Base-by-base conservation (phyloP, 2,329 filamentous ascomycete species). In the Talaromyces sp. region DNA sequence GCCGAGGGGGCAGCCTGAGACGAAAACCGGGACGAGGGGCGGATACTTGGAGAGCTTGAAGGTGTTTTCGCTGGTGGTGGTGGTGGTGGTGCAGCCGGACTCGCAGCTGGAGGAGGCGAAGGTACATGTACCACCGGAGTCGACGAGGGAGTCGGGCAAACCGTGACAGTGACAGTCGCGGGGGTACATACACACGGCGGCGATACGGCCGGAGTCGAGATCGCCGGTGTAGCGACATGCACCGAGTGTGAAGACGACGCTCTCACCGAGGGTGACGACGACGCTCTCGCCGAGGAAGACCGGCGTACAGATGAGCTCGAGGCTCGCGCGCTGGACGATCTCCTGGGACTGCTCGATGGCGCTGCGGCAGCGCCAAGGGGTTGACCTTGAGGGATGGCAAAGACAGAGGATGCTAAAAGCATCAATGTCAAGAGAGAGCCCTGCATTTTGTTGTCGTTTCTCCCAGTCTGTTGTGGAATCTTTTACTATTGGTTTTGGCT, bases 381-480 rank as follows among this genome's bases (percentile, higher is more conserved):
- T 7, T 44, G 6, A 17, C 22, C 10, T 27, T 62, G 60, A 10
- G 60, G 60, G n/a, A 62, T 25, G 19, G 60, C 60, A n/a, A 55
- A 36, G 27, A 58, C 60, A 30, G 49, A 51, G n/a, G 60, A 62
- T 44, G 60, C 60, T 3, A 58, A 22, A 36, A 62, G 56, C 30
- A 53, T 33, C 55, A 11, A 25, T 22, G 44, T 47, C 44, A 47
- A 47, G 9, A 25, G 1, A 19, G 44, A 19, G 22, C 44, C 22
- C 19, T 25, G 8, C 44, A 47, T 47, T 25, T 19, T 25, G 8
- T 22, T 19, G 25, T 25, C 22, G 22, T 47, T 9, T 11, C 2
- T 25, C 5, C 11, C 9, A 9, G 22, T 25, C 44, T 22, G 4
- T 47, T 17, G 9, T 25, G 17, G 36, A 25, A 15, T 11, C 13